These are phyloP conservation scores for Silene conica DNA, from an alignment of 148 eudicot genomes.

Conservation along the genomic window DNA sequence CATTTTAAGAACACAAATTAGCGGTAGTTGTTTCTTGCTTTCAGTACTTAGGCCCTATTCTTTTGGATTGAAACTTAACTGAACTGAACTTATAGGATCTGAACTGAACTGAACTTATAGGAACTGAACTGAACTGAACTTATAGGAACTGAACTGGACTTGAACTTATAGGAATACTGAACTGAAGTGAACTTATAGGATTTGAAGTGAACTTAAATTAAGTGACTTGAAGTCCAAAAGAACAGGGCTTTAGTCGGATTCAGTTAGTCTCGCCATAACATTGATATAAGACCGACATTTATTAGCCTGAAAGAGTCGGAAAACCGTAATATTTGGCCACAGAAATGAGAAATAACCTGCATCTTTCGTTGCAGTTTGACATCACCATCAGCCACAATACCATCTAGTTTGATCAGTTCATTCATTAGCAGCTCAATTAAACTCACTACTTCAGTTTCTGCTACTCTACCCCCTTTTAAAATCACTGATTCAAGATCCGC, in stretches of 20 bases:
- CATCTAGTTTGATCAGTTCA: conserved; percentile 73
- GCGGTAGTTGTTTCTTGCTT: background rate
- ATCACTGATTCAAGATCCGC: conserved; percentile 62
- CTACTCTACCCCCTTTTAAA: conserved; percentile 64
- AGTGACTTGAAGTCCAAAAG: no score
- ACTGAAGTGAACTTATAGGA: no score
- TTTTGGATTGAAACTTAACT: no score
- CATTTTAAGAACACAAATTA: background rate
- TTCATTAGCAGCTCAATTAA: conserved; percentile 71
- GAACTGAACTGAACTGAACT: no score
- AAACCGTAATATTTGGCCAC: background rate
- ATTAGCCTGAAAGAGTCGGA: background rate
- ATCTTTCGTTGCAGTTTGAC: conserved; percentile 75
- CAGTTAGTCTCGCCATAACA: background rate
- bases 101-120: no score
- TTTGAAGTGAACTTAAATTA: no score
- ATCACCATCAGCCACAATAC: conserved; percentile 63
- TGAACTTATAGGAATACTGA: no score
- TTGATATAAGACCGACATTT: background rate
- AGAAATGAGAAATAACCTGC: conserved; percentile 49
- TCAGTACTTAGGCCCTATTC: no score
- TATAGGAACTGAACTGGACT: no score
- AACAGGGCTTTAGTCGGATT: background rate
- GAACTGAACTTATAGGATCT: no score
- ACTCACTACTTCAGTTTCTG: conserved; percentile 51